Conservation (phyloP, 2,329 filamentous ascomycete genomes). For the Akanthomyces uredinophilus region DNA sequence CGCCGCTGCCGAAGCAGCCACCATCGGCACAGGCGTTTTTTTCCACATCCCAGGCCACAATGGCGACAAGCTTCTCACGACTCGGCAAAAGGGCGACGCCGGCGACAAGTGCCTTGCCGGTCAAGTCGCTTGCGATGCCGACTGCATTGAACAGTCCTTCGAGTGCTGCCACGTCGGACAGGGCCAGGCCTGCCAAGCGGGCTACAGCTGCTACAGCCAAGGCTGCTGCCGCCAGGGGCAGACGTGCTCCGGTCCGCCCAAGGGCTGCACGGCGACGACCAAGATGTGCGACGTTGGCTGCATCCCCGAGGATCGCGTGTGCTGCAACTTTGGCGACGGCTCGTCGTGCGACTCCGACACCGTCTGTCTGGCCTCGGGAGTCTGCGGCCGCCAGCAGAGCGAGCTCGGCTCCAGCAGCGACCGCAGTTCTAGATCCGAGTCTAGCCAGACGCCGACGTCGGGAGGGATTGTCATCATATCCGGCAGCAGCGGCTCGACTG, state of each 20-base stretch:
- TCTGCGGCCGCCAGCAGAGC: background rate
- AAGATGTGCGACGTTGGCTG: slow-evolving; percentile 10
- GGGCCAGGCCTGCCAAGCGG: slow-evolving; percentile 8
- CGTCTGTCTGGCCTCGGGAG: background rate
- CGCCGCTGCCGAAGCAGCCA: background rate
- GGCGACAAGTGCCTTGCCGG: background rate
- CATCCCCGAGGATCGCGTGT: slow-evolving; percentile 8
- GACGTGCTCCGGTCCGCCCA: slow-evolving; percentile 5
- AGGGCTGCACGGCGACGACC: slow-evolving; percentile 1
- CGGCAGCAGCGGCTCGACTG: background rate
- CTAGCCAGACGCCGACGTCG: background rate
- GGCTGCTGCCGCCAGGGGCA: slow-evolving; percentile 11
- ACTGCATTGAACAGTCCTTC: slow-evolving; percentile 3
- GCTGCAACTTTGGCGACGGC: slow-evolving; percentile 7
- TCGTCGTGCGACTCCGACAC: slow-evolving; percentile 9
- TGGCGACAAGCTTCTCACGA: background rate
- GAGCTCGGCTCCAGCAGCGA: background rate
- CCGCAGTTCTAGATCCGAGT: background rate
- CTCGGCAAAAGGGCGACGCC: background rate
- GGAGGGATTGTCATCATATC: background rate
- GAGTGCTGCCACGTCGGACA: slow-evolving; percentile 11
- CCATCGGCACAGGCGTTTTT: background rate
- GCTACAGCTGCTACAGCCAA: slow-evolving; percentile 10
- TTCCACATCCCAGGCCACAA: background rate
- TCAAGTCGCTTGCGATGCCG: slow-evolving; percentile 1